Conservation (phyloP, 75 land plant genomes). For the Gnetum montanum region DNA sequence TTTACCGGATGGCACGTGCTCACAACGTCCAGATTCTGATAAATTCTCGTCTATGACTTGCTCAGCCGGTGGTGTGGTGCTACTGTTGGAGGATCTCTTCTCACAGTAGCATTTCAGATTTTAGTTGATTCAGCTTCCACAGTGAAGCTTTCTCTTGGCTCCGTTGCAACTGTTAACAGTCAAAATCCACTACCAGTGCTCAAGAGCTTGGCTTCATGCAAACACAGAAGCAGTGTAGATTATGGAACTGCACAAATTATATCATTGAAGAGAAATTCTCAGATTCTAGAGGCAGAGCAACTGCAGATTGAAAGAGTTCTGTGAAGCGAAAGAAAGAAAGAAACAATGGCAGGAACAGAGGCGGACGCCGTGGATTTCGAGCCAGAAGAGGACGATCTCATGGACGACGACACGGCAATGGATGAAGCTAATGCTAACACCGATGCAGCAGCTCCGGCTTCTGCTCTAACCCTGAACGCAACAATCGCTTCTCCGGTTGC, state of each 20-base stretch:
- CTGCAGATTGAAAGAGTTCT: too few relatives aligned
- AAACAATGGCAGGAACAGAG: conserved; percentile 43
- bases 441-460: conserved; percentile 7
- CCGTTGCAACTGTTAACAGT: conserved; percentile 75
- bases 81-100: conserved; percentile 46
- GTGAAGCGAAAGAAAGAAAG: too few relatives aligned
- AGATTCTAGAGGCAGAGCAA: too few relatives aligned
- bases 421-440: conserved; percentile 19
- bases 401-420: conserved; percentile 84
- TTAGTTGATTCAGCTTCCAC: conserved; percentile 63
- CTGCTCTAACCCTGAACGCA: conserved; percentile 45
- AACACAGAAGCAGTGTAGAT: too few relatives aligned
- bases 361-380: conserved; percentile 80
- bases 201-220: too few relatives aligned
- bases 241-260: too few relatives aligned
- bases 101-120: conserved; percentile 82
- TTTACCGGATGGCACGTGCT: conserved; percentile 15
- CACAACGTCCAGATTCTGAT: too few relatives aligned
- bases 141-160: conserved; percentile 69
- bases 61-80: not conserved
- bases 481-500: conserved; percentile 40
- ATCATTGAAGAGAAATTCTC: too few relatives aligned
- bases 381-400: conserved; percentile 83
- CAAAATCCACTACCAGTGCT: conserved; percentile 31
- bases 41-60: not conserved